These are phyloP conservation scores for Pugionium dolabratum DNA, from an alignment of 345 rosid species.

Conservation along the genomic window DNA sequence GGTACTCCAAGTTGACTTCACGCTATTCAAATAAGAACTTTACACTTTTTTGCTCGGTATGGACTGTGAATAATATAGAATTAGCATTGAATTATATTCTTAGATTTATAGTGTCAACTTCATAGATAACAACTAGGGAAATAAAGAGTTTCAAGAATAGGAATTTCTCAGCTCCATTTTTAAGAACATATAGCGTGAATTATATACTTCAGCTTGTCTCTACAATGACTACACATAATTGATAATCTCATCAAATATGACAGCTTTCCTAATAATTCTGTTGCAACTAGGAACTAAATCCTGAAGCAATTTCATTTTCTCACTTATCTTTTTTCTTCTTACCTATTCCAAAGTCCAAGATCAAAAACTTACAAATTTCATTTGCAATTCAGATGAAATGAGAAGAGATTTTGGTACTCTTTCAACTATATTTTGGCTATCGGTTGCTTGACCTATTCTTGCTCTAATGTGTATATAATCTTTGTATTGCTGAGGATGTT, in stretches of 20 bases:
- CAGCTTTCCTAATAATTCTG: conserved; percentile 90
- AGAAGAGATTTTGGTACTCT: conserved; percentile 45
- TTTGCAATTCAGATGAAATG: not conserved
- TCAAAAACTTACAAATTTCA: too few species aligned
- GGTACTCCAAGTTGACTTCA: too few species aligned
- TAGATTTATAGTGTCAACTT: conserved; percentile 82
- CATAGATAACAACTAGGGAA: conserved; percentile 81
- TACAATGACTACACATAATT: conserved; percentile 88
- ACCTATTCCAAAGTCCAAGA: conserved; percentile 44
- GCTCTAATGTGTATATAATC: conserved; percentile 85
- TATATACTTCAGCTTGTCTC: conserved; percentile 81
- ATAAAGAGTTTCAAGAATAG: not conserved
- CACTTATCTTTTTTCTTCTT: conserved; percentile 78
- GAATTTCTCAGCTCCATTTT: not conserved
- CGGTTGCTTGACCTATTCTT: conserved; percentile 80
- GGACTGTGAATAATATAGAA: conserved; percentile 40
- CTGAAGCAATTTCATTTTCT: conserved; percentile 36
- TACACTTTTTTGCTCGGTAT: too few species aligned
- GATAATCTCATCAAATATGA: conserved; percentile 92
- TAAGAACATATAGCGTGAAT: not conserved
- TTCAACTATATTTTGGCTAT: conserved; percentile 79
- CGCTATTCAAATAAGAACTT: too few species aligned
- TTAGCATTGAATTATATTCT: conserved; percentile 49
- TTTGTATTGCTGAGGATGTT: conserved; percentile 54
- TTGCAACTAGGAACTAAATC: conserved; percentile 28